These are phyloP conservation scores for Keithomyces neogunnii DNA, from an alignment of 2,329 filamentous ascomycete species.

Conservation along the genomic window DNA sequence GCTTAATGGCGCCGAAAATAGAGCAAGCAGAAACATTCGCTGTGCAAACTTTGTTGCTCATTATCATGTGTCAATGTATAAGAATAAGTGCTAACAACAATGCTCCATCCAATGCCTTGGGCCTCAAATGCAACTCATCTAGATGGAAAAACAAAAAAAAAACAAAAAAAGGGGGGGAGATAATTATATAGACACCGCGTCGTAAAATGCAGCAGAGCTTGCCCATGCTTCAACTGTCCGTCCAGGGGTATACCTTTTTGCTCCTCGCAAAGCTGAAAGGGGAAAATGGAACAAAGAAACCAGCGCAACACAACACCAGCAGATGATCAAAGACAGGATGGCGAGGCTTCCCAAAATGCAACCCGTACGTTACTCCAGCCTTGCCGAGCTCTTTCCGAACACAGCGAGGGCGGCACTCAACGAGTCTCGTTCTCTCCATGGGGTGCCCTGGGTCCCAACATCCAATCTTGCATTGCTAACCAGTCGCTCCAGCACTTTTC, in stretches of 20 bases:
- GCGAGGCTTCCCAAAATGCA: slow-evolving; percentile 7
- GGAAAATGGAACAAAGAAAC: not conserved
- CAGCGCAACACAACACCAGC: not conserved
- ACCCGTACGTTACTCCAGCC: not conserved
- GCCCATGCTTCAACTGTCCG: too few relatives aligned
- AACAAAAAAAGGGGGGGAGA: too few relatives aligned
- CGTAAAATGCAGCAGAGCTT: too few relatives aligned
- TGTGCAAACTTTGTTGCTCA: not conserved
- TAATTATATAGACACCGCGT: too few relatives aligned
- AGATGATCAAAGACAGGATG: slow-evolving; percentile 20
- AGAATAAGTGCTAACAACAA: not conserved
- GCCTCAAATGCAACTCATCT: too few relatives aligned
- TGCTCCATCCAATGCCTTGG: too few relatives aligned
- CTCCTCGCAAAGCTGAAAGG: too few relatives aligned
- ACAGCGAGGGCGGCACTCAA: not conserved
- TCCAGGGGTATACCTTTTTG: too few relatives aligned
- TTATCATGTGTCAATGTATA: not conserved
- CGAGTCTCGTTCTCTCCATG: slow-evolving; percentile 14
- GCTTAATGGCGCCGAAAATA: not conserved
- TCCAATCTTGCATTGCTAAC: slow-evolving; percentile 97
- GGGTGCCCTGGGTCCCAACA: slow-evolving; percentile 77
- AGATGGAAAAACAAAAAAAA: too few relatives aligned
- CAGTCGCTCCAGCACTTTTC: slow-evolving; percentile 89
- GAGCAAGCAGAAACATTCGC: not conserved
- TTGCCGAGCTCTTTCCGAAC: not conserved